A percentile compares a stretch with the other conserved stretches of the same genome.
These are phyloP conservation scores for Aspergillus leporis DNA, from an alignment of 495 filamentous ascomycete species.

Conservation along the genomic window DNA sequence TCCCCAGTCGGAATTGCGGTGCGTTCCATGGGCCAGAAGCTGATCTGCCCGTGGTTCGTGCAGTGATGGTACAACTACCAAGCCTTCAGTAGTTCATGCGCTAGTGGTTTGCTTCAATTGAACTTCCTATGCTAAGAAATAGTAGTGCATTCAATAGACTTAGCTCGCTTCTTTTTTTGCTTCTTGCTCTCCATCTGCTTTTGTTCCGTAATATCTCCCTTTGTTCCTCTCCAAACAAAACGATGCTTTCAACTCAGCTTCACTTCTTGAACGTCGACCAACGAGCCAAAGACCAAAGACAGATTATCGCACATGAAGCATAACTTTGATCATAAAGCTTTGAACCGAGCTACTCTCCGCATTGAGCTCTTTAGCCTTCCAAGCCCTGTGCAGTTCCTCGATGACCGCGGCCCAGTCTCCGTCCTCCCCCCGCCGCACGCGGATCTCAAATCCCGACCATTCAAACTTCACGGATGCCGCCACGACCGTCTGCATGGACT, in stretches of 20 bases:
- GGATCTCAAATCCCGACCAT: conserved; percentile 14
- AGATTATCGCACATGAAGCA: conserved; percentile 6
- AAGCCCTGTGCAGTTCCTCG: conserved; percentile 12
- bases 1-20: conserved; percentile 2
- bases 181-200: not conserved
- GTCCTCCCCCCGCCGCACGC: conserved; percentile 8
- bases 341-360: not conserved
- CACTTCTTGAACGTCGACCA: not conserved
- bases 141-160: not conserved
- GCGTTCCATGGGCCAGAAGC: conserved; percentile 7
- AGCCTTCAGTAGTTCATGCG: conserved; percentile 1
- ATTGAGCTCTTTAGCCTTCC: conserved; percentile 8
- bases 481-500: not conserved
- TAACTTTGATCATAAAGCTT: conserved; percentile 7
- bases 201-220: not conserved
- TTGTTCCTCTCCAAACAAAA: not conserved
- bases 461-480: conserved; percentile 15
- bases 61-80: not conserved
- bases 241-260: not conserved
- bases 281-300: not conserved
- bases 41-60: conserved; percentile 15
- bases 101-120: not conserved
- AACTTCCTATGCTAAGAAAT: not conserved
- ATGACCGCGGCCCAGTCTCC: conserved; percentile 7
- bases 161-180: not conserved